Base-by-base conservation (phyloP, 2,329 filamentous ascomycete genomes). In the Aureobasidium pullulans region DNA sequence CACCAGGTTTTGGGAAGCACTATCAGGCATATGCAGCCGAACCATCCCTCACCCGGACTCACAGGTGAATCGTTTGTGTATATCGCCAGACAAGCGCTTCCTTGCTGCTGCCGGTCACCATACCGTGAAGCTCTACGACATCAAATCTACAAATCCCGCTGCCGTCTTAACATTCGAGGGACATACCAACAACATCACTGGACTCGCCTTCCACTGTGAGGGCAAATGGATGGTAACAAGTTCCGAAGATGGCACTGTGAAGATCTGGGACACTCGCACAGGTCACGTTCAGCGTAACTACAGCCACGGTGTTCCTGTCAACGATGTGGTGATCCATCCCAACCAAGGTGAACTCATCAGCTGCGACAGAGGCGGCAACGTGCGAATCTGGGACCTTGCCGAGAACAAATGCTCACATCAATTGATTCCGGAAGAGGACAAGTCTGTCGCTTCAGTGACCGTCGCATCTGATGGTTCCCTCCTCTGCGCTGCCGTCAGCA, bases 221-320 rank as follows among this genome's bases (percentile, higher is more conserved):
- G 92, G 93, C 10, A 99, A 99, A 77, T 99, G 94, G 94, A 96
- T 99, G 89, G 94, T 97, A 16, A 99, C 94, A 9, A 95, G 89
- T 73, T 96, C 90, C 48, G 94, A 99, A 74, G 94, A 99, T 70
- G 90, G 92, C 67, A 96, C 90, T 0, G 92, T 96, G 70, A 96
- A 96, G 79, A 96, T 96, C 64, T 96, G 92, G 92, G 93, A 96
- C 72, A 96, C 91, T 5, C 81, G 92, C 48, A 89, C 83, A 11
- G 93, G 90, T 47, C 86, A 83, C 60, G 85, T 97, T 58, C 94
- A 99, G 75, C 84, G 94, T 58, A 96, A 93, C 75, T 99, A 99
- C 73, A 87, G 84, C 66, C 94, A 99, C 72, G 89, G 88, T 57
- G 87, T 85, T 36, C 86, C 94, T 0, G 94, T 93, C 56, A 99